A percentile compares a stretch with the other conserved stretches of the same genome.
Conservation (phyloP, 169 alveolate genomes). For the Eimeria zaria region DNA sequence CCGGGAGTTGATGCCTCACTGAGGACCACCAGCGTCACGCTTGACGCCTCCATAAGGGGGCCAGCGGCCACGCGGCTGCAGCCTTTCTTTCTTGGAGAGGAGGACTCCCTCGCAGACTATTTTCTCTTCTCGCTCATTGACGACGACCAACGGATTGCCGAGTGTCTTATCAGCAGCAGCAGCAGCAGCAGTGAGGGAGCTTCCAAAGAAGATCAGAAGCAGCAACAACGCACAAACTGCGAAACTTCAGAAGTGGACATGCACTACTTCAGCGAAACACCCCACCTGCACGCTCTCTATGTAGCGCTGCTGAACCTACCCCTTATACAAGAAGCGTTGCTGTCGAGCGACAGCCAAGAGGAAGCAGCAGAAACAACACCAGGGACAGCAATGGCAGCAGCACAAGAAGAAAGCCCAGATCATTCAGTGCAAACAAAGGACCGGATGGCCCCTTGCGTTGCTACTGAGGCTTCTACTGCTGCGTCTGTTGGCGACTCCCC, state of each 20-base stretch:
- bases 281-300: constrained; percentile 58
- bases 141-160: constrained; percentile 61
- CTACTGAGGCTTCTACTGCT: constrained; percentile 64
- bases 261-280: constrained; percentile 64
- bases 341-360: constrained; percentile 52
- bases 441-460: constrained; percentile 49
- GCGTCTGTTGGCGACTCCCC: constrained; percentile 66
- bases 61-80: constrained; percentile 19
- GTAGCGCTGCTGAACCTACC: constrained; percentile 55
- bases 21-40: constrained; percentile 13
- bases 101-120: constrained; percentile 65
- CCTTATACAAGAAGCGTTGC: constrained; percentile 60
- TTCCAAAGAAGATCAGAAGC: background rate
- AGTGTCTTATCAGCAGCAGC: constrained; percentile 61
- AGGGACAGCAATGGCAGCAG: constrained; percentile 19
- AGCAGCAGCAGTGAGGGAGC: constrained; percentile 48
- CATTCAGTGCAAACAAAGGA: background rate
- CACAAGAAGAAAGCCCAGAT: constrained; percentile 29
- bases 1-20: constrained; percentile 28
- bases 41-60: constrained; percentile 59
- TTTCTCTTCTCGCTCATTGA: constrained; percentile 48
- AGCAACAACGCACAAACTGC: background rate
- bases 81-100: constrained; percentile 64
- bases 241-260: constrained; percentile 35
- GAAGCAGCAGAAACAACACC: constrained; percentile 20